Base-by-base conservation (phyloP, 2,329 filamentous ascomycete species). In the Aspergillus fumigatus region DNA sequence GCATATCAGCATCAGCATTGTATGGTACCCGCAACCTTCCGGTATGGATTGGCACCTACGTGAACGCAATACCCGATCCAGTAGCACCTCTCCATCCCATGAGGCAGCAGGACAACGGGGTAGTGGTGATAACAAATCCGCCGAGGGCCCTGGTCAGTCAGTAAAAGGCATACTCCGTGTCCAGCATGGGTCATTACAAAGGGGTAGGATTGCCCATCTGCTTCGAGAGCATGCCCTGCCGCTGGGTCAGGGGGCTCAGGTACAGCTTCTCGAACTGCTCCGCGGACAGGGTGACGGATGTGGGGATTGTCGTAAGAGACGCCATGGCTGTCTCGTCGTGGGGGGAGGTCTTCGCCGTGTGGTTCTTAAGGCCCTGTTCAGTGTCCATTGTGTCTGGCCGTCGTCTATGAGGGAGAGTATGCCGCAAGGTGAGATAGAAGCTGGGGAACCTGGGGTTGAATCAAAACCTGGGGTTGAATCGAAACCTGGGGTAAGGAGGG, bases 251-350 rank as follows among this genome's bases (percentile, higher is more conserved):
- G 6, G 69, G 69, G 21, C 63, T 69, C n/a, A 72, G 62, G 52
- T 72, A 72, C 35, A 72, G 66, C 62, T 66, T 72, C 60, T 72
- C 69, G 49, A 72, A 72, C 52, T 70, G 69, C 58, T 72, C 69
- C 0, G 69, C 67, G 9, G 67, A 65, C 23, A 72, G 67, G 3
- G 68, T 68, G 23, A 72, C 50, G 11, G 55, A 55, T n/a, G 62
- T 62, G 21, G 62, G 62, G 23, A 62, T 47, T 1, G 52, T 29
- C 17, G 49, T 40, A 0, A 57, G 49, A 10, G 43, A 47, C 17
- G 19, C 9, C 43, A 47, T 47, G 11, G 43, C 41, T 45, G 19
- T 14, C 2, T 45, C 10, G 2, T 45, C 41, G 0, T 14, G 41
- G 17, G 41, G 17, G 3, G 40, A 23, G 21, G 9, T 11, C 10